Conservation (phyloP, 2,329 filamentous ascomycete genomes). For the Beauveria scarabaeidicola region DNA sequence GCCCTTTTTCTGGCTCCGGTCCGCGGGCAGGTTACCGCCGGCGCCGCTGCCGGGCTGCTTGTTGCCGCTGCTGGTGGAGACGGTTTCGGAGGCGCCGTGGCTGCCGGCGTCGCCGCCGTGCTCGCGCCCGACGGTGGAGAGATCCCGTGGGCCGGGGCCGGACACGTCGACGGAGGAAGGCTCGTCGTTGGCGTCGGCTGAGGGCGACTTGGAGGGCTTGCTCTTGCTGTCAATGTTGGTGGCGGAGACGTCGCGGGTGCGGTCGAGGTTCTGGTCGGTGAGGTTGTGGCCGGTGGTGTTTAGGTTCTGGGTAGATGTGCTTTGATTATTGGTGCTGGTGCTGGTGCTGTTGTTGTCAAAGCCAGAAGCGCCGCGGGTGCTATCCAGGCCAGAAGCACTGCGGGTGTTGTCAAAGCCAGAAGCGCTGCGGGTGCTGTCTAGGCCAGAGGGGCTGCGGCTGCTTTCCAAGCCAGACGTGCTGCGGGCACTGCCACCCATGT, state of each 20-base stretch:
- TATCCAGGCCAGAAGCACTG: neutral
- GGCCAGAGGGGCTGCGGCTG: neutral
- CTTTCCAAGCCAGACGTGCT: neutral
- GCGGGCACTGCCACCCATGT: neutral
- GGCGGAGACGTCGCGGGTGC: neutral
- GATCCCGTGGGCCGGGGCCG: conserved; percentile 35
- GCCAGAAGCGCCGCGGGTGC: neutral
- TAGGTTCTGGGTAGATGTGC: neutral
- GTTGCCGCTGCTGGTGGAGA: neutral
- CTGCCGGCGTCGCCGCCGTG: conserved; percentile 26
- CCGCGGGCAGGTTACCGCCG: conserved; percentile 18
- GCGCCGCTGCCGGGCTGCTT: conserved; percentile 14
- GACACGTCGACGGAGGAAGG: conserved; percentile 25
- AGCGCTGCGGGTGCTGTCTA: neutral
- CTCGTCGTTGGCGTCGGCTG: conserved; percentile 24
- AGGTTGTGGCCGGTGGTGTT: neutral
- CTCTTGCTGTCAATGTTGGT: neutral
- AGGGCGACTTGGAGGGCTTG: conserved; percentile 1
- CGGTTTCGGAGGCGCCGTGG: neutral
- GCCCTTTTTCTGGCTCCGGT: conserved; percentile 27
- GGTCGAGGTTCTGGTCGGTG: neutral
- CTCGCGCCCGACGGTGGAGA: conserved; percentile 28
- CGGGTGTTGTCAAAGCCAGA: neutral
- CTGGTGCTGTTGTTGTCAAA: neutral
- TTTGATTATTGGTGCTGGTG: no score